Evolutionary conservation across 2,329 filamentous ascomycete genomes (phyloP).

Genomic region (Nigrospora oryzae): DNA sequence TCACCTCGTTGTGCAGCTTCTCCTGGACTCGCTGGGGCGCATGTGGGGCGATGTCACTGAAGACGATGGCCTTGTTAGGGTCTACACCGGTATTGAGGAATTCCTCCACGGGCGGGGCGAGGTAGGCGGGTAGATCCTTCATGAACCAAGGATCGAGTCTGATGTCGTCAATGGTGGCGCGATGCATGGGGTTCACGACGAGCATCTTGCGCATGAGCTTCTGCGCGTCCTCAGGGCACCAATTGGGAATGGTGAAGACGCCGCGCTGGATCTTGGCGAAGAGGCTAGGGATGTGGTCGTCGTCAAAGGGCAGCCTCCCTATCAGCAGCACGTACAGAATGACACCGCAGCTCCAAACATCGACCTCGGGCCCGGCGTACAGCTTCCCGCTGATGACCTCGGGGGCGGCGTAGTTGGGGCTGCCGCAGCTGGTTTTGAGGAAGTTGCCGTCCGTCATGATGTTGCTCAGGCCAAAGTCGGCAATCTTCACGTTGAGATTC

Average conservation of each 20-base stretch:
- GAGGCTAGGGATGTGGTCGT: conserved; percentile 93
- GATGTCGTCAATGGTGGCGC: conserved; percentile 91
- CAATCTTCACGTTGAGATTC: conserved; percentile 96
- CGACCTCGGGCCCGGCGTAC: conserved; percentile 94
- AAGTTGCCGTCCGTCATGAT: conserved; percentile 99
- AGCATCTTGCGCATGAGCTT: conserved; percentile 86
- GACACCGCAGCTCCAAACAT: conserved; percentile 95
- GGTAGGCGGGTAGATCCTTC: conserved; percentile 76
- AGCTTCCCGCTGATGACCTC: conserved; percentile 97
- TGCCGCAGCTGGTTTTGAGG: conserved; percentile 95
- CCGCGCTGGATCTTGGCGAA: conserved; percentile 98
- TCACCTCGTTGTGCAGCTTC: conserved; percentile 84
- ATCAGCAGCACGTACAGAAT: conserved; percentile 80
- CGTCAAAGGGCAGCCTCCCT: conserved; percentile 86
- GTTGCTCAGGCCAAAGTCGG: conserved; percentile 96
- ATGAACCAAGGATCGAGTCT: conserved; percentile 90
- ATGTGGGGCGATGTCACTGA: conserved; percentile 70
- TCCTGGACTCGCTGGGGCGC: conserved; percentile 74
- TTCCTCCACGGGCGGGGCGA: conserved; percentile 81
- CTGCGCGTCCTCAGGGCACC: conserved; percentile 78
- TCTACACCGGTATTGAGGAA: conserved; percentile 93
- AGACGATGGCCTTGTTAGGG: conserved; percentile 82
- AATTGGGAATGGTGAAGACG: conserved; percentile 84
- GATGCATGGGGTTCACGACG: conserved; percentile 87
- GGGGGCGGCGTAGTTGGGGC: conserved; percentile 94